phyloP scores from a whole-genome alignment of 352 stramenopile genomes.

The Globisporangium heterothallicum region DNA sequence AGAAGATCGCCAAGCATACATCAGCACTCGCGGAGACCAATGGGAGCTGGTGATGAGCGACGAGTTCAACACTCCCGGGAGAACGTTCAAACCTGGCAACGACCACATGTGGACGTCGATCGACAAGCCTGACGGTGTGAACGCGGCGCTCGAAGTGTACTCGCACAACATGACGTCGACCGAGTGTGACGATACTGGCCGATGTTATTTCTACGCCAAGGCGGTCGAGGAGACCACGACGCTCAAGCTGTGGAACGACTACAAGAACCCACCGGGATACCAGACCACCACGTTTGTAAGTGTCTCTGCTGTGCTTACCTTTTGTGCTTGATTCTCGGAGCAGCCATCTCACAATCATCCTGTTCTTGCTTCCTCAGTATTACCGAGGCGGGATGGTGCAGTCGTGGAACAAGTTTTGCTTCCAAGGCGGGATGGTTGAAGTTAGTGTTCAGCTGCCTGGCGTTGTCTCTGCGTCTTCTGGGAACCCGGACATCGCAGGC shows the following conservation, averaged over 20 bases:
- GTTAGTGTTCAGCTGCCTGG: conserved; percentile 86
- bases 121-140: conserved; percentile 67
- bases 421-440: conserved; percentile 92
- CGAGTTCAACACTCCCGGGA: conserved; percentile 58
- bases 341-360: neutral
- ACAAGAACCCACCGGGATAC: conserved; percentile 44
- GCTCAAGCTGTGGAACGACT: conserved; percentile 58
- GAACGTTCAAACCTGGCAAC: conserved; percentile 87
- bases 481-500: conserved; percentile 34
- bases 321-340: conserved; percentile 2
- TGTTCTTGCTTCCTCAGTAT: conserved; percentile 6
- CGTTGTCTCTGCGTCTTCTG: conserved; percentile 31
- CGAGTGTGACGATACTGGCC: conserved; percentile 32
- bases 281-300: conserved; percentile 29
- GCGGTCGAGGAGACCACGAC: conserved; percentile 31
- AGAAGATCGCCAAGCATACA: conserved; percentile 21
- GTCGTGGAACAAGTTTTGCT: conserved; percentile 94
- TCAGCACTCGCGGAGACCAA: conserved; percentile 54
- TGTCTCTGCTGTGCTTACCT: conserved; percentile 12
- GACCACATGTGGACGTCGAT: conserved; percentile 93
- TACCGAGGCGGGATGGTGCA: conserved; percentile 84
- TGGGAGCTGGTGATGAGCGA: conserved; percentile 78
- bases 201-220: conserved; percentile 68
- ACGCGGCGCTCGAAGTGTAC: conserved; percentile 65
- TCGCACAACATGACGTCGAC: conserved; percentile 69